Evolutionary conservation across 441 rosid species (phyloP).

Genomic region (Erysimum cheiri): DNA sequence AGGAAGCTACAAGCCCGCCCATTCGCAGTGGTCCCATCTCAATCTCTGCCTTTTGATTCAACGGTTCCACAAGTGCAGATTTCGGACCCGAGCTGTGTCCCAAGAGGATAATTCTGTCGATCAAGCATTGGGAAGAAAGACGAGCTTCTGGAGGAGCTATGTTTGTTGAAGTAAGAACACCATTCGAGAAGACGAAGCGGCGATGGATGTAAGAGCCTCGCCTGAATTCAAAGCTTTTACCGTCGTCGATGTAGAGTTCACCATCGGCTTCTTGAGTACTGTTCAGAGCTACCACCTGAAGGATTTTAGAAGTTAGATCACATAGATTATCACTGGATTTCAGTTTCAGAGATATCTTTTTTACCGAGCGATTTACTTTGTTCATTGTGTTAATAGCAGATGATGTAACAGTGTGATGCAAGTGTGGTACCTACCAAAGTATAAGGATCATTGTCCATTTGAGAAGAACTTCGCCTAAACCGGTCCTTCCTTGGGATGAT

Average conservation of each 20-base stretch:
- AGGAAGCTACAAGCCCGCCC: conserved; percentile 45
- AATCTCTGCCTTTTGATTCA: conserved; percentile 59
- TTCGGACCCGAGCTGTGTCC: conserved; percentile 62
- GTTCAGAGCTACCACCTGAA: conserved; percentile 90
- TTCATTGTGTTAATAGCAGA: not conserved
- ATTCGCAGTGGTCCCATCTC: conserved; percentile 73
- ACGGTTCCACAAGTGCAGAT: conserved; percentile 71
- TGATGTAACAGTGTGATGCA: conserved; percentile 7
- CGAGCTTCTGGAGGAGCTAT: conserved; percentile 48
- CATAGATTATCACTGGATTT: not conserved
- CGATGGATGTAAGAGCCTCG: conserved; percentile 84
- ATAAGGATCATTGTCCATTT: conserved; percentile 95
- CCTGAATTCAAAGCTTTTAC: conserved; percentile 76
- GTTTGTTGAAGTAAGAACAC: conserved; percentile 71
- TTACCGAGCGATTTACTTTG: not conserved
- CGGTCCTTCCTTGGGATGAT: conserved; percentile 95
- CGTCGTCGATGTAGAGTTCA: conserved; percentile 93
- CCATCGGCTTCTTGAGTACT: conserved; percentile 92
- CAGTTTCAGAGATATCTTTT: not conserved
- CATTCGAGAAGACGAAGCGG: conserved; percentile 71
- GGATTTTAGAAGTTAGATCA: conserved; percentile 1
- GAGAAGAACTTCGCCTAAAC: conserved; percentile 89
- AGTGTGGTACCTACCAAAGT: conserved; percentile 69
- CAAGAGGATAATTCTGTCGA: conserved; percentile 86
- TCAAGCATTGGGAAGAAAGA: conserved; percentile 59